Evolutionary conservation across 768 basidiomycete genomes (phyloP), one percentile per base, ranked within the genome.

Genomic region (Leccinum obscurum): DNA sequence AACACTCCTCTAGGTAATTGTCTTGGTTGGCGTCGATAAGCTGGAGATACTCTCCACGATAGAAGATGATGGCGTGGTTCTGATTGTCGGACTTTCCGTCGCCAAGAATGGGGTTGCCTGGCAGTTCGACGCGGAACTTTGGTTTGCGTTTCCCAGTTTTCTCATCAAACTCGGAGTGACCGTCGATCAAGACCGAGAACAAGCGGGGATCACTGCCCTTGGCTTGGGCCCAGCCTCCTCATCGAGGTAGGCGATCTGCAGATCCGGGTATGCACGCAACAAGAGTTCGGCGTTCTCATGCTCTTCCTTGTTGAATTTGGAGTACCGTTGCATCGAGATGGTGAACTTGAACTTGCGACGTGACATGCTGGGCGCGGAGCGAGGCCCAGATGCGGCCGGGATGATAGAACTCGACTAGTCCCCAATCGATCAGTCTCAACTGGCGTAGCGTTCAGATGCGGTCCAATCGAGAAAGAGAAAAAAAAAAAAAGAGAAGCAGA

Each of bases 11-110:
- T 68, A 99, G 80, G 70, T 99, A 99, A 78, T 98, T 99, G 80
- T 99, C 97, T 78, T 99, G 97, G 73, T 99, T 99, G 67, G 97
- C 97, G 66, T 99, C 97, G 77, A 99, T 98, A 67, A 99, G 90
- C 77, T 99, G 97, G 54, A 99, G 82, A 74, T 97, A 98, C 77
- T 99, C 97, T 64, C 97, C 97, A 51, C 97, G 93, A 76, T 98
- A 97, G 82, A 99, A 99, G 70, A 98, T 82, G 69, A 99, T 98
- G 30, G 97, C 96, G 71, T 99, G 97, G 76, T 99, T 99, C 81
- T 99, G 97, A 75, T 99, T 99, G 77, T 98, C 97, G 14, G 94
- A 96, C 78, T 99, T 99, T 57, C 97, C 97, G 70, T 99, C 97
- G 63, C 97, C 97, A 54, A 98, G 87, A 71, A 99, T 99, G 9